Evolutionary conservation across 1,284 basidiomycete genomes (phyloP).

Genomic region (Apiotrichum montevideense): DNA sequence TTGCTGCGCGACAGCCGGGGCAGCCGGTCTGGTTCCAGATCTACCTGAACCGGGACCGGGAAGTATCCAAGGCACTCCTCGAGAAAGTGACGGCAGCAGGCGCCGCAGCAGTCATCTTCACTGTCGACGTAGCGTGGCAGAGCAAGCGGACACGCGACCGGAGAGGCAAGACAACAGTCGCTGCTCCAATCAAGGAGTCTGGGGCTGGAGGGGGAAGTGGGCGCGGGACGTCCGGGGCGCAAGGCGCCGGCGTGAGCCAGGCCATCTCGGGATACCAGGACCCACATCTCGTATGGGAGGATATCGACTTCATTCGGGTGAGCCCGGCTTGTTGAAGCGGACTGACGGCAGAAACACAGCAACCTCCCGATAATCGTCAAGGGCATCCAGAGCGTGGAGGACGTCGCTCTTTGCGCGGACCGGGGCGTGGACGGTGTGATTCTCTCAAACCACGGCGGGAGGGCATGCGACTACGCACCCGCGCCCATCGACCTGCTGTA

Average conservation of each 20-base stretch:
- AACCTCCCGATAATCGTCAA: constrained; percentile 51
- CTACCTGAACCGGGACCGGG: constrained; percentile 54
- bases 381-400: constrained; percentile 53
- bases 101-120: constrained; percentile 71
- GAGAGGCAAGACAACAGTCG: constrained; percentile 40
- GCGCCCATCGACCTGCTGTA: constrained; percentile 48
- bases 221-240: not conserved
- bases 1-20: constrained; percentile 43
- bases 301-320: constrained; percentile 45
- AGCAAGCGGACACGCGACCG: constrained; percentile 79
- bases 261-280: constrained; percentile 52
- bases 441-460: constrained; percentile 22
- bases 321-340: constrained; percentile 12
- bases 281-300: constrained; percentile 47
- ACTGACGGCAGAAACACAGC: constrained; percentile 39
- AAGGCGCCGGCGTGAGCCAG: constrained; percentile 36
- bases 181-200: constrained; percentile 1
- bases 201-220: too few relatives aligned
- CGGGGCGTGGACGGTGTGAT: constrained; percentile 53
- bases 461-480: constrained; percentile 46
- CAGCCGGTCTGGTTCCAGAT: constrained; percentile 49
- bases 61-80: constrained; percentile 49
- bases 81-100: constrained; percentile 49
- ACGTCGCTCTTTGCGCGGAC: constrained; percentile 51
- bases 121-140: constrained; percentile 82